A percentile compares a stretch with the other conserved stretches of the same genome.
These are phyloP conservation scores for Fusarium nodosum DNA, from an alignment of 2,329 filamentous ascomycete genomes.

Conservation along the genomic window DNA sequence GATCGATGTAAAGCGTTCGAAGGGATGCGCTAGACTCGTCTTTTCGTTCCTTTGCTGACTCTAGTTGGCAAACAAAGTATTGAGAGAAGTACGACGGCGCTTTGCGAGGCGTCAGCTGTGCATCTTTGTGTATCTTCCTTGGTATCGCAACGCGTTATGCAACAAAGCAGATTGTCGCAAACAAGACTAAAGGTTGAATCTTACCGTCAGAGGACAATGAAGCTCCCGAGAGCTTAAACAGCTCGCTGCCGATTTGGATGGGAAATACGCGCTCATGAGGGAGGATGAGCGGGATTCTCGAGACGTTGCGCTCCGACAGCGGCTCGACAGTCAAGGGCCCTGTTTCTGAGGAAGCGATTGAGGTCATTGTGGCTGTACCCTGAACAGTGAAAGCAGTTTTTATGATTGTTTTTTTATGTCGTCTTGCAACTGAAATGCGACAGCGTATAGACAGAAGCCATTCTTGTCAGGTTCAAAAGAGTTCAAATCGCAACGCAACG, in stretches of 20 bases:
- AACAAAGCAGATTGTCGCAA: slow-evolving; percentile 18
- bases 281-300: slow-evolving; percentile 69
- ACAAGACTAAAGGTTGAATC: slow-evolving; percentile 42
- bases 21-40: slow-evolving; percentile 66
- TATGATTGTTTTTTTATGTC: not conserved
- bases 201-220: slow-evolving; percentile 80
- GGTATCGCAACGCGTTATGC: slow-evolving; percentile 1
- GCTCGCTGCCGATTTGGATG: slow-evolving; percentile 78
- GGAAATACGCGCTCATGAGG: slow-evolving; percentile 81
- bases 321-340: slow-evolving; percentile 45
- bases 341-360: slow-evolving; percentile 50
- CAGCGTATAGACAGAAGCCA: slow-evolving; percentile 33
- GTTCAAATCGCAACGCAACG: slow-evolving; percentile 11
- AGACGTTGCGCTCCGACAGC: slow-evolving; percentile 54
- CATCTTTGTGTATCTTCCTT: not conserved
- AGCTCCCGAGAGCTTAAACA: slow-evolving; percentile 80
- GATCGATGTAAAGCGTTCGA: slow-evolving; percentile 93
- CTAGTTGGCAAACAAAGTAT: slow-evolving; percentile 89
- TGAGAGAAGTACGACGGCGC: slow-evolving; percentile 97
- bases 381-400: not conserved
- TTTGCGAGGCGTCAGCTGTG: slow-evolving; percentile 55
- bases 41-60: slow-evolving; percentile 70
- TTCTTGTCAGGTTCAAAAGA: slow-evolving; percentile 23
- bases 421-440: slow-evolving; percentile 18
- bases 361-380: slow-evolving; percentile 12